Evolutionary conservation across 2,329 filamentous ascomycete genomes (phyloP), one percentile per base, ranked within the genome.

Genomic region (Leptographium galeiforme): DNA sequence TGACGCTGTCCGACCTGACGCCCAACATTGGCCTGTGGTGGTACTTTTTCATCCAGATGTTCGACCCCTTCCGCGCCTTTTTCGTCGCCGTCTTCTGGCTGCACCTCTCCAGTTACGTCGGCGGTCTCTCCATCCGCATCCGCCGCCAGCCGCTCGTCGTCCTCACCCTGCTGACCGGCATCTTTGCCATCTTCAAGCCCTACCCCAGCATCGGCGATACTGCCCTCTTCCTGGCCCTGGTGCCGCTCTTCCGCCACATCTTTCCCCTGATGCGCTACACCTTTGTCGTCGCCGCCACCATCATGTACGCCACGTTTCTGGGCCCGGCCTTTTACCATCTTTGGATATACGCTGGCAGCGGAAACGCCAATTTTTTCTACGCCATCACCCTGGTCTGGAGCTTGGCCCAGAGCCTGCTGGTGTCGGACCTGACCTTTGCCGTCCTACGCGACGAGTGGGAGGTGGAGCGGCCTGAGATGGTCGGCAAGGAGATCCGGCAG

Each of bases 31-130:
- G 93, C 1, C 75, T 98, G 1, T 98, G 93, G 93, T 98, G 93
- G 93, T 98, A 98, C 70, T 98, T 98, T 71, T 97, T 98, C 66
- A 95, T 94, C 60, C 91, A 98, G 66, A 98, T 98, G 82, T 98
- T 98, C 66, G 93, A 98, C 70, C 91, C 90, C 1, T 98, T 98
- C 76, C 81, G 93, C 41, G 84, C 86, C 61, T 98, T 98, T 75
- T 98, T 97, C 75, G 79, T 98, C 4, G 93, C 87, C 53, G 90
- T 98, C 49, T 98, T 98, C 72, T 97, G 94, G 89, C 78, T 98
- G 56, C 93, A 98, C 65, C 81, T 97, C 55, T 82, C 86, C 0
- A 85, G 87, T 41, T 98, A 98, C 68, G 87, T 95, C 39, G 86
- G 85, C 16, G 91, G 88, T 0, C 72, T 98, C 44, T 89, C 85